Percentiles rank a stretch among this genome's conserved stretches.
Conservation (phyloP, 805 yeast species). For the Candida tibetensis region DNA sequence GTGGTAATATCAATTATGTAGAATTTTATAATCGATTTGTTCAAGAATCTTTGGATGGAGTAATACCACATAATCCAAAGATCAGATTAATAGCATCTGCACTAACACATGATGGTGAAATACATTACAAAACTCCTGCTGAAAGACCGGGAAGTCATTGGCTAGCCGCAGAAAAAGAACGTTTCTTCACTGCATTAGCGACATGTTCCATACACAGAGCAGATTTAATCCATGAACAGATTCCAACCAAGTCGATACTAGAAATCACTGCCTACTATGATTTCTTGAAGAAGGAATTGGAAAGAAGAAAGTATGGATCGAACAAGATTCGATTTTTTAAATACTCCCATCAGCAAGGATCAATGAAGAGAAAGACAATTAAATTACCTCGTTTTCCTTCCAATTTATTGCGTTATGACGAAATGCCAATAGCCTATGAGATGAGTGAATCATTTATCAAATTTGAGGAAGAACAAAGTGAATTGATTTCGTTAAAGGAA, state of each 20-base stretch:
- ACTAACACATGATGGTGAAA: slow-evolving; percentile 13
- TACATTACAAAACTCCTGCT: slow-evolving; percentile 9
- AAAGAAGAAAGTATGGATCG: slow-evolving; percentile 4
- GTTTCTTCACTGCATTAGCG: slow-evolving; percentile 48
- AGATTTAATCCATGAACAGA: slow-evolving; percentile 35
- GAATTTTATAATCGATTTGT: slow-evolving; percentile 28
- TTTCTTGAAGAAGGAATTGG: slow-evolving; percentile 29
- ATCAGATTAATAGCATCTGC: background rate
- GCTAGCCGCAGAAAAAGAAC: slow-evolving; percentile 48
- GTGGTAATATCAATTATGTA: slow-evolving; percentile 29
- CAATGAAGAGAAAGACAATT: slow-evolving; percentile 3
- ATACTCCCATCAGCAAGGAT: slow-evolving; percentile 8
- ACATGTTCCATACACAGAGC: slow-evolving; percentile 48
- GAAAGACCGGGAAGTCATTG: slow-evolving; percentile 39
- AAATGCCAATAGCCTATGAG: slow-evolving; percentile 54
- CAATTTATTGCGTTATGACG: slow-evolving; percentile 34
- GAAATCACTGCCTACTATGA: slow-evolving; percentile 49
- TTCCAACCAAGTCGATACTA: slow-evolving; percentile 40
- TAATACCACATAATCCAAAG: background rate
- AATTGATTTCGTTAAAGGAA: slow-evolving; percentile 20
- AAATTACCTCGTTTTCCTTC: slow-evolving; percentile 10
- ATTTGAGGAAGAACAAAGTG: slow-evolving; percentile 44
- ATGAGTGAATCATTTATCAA: slow-evolving; percentile 42
- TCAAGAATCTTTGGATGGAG: slow-evolving; percentile 15
- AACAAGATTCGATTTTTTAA: slow-evolving; percentile 1